Evolutionary conservation across 768 basidiomycete species (phyloP), one percentile per base, ranked within the genome.

Genomic region (Suillus weaverae): DNA sequence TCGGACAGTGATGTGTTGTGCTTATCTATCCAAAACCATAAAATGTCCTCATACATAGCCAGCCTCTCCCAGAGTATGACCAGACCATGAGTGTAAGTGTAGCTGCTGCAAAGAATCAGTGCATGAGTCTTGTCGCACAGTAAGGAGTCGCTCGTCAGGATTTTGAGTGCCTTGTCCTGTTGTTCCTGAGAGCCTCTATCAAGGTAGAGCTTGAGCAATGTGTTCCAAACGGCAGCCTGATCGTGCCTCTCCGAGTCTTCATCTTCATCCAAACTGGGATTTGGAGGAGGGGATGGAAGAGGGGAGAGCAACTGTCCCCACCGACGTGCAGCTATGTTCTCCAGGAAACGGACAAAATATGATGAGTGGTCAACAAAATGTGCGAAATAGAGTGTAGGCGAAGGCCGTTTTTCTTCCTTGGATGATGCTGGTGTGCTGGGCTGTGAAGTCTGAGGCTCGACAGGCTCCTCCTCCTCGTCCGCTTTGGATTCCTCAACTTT

Each of bases 11-110:
- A 73, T n/a, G 44, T 35, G 41, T 69, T 69, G 62, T 90, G 82
- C 66, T 83, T 83, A 64, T 92, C 91, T 85, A 97, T 96, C 90
- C 91, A 95, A 79, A 93, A 97, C 30, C 95, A 85, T 36, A 99
- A 73, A 55, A 99, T 88, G 69, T 97, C 96, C 70, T 98, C 97
- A 73, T 94, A 93, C 97, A 97, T 96, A 7, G 92, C 95, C 79
- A 95, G 82, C 66, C 85, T 88, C 78, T 97, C 97, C 93, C 95
- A 99, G 3, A 99, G 82, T 5, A 92, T 78, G 4, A 99, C 91
- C 13, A 97, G 84, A 1, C 97, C 97, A 0, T 86, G 85, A 0
- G 89, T 95, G 70, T 95, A 97, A 13, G 80, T 83, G 44, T 86
- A 84, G 33, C 89, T 93, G 7, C 95, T 94, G 77, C 97, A 99